Evolutionary conservation across 192 early-diverging fungal species (phyloP), one percentile per base, ranked within the genome.

Genomic region (Oehlia diaphana): DNA sequence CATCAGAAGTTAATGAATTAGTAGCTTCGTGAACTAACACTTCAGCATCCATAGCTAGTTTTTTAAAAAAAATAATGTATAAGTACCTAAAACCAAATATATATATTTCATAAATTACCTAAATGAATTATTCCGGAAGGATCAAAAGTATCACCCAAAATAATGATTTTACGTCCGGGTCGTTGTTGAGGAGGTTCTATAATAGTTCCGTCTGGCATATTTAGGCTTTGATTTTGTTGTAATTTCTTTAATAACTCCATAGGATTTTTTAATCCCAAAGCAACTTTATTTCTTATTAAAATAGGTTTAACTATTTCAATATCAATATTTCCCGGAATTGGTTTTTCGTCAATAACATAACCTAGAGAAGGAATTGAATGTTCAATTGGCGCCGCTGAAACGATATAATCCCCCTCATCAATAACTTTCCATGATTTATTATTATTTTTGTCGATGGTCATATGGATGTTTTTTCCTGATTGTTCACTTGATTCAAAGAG

Each of bases 21-120:
- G 90, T 91, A 1, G 89, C 85, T 73, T 91, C 90, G 80, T 91
- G 90, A 12, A 90, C 83, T 0, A 91, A 74, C 7, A 91, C 35
- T 23, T 86, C 83, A 16, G 78, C 67, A 35, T 78, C 63, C 23
- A 76, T 62, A 2, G 66, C 44, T 47, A 47, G 4, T 47, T 47
- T 47, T 2, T 2, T 2, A 12, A 47, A 47, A 47, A 47, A 47
- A 12, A 12, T 47, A 12, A 47, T 47, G 44, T 47, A 47, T 9
- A 1, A 44, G 9, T 44, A 9, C 42, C 44, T 1, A 12, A 47
- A 47, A 47, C 13, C 44, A 47, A 47, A 10, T 47, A 47, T 12
- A n/a, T 47, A 47, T 12, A 12, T 47, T 47, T 47, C 9, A 12
- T 47, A 47, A 47, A 47, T 0, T 47, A 47, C 44, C 47, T 19